Conservation (phyloP, 805 yeast genomes). For the Jamesozyma spencerorum region DNA sequence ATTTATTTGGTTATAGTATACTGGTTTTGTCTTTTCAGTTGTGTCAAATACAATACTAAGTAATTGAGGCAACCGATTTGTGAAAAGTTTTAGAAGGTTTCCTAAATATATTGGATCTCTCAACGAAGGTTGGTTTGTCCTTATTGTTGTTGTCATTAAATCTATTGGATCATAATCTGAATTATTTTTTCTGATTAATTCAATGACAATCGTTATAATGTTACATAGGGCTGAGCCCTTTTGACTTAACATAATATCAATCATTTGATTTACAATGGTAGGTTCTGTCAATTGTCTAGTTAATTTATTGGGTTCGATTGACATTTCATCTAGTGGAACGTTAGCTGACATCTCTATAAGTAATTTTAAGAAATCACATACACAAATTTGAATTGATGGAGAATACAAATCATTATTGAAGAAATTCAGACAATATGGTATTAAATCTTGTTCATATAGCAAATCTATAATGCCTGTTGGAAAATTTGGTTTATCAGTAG, state of each 20-base stretch:
- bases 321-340: constrained; percentile 63
- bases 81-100: constrained; percentile 61
- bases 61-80: constrained; percentile 41
- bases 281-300: constrained; percentile 80
- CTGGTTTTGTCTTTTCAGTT: constrained; percentile 13
- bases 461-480: constrained; percentile 84
- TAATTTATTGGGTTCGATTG: constrained; percentile 89
- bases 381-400: constrained; percentile 74
- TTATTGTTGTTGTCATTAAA: constrained; percentile 61
- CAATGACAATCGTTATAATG: constrained; percentile 88
- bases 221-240: constrained; percentile 79
- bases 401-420: constrained; percentile 47
- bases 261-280: constrained; percentile 48
- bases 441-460: constrained; percentile 61
- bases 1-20: constrained; percentile 53
- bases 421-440: constrained; percentile 59
- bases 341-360: constrained; percentile 92
- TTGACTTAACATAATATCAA: constrained; percentile 54
- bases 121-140: constrained; percentile 78
- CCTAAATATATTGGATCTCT: constrained; percentile 91
- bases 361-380: constrained; percentile 90
- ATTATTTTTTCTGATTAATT: constrained; percentile 87
- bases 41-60: constrained; percentile 11
- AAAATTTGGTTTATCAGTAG: constrained; percentile 81
- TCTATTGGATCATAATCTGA: constrained; percentile 89